phyloP scores from a whole-genome alignment of 768 basidiomycete species.

The Coprinellus micaceus region DNA sequence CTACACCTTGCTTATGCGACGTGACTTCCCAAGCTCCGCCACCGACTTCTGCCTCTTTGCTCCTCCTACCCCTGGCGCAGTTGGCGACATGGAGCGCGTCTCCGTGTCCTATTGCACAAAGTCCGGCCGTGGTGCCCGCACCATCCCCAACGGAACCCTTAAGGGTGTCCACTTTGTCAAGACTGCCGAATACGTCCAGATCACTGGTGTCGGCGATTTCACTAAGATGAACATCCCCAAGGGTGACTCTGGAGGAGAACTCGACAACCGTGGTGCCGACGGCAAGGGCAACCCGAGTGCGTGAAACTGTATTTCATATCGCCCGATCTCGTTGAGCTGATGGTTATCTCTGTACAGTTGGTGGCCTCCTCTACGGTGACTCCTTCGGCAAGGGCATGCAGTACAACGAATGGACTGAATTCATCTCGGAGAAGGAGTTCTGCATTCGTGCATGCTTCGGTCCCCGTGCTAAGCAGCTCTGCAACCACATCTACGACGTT shows the following conservation, averaged over 20 bases:
- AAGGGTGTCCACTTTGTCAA: slow-evolving; percentile 66
- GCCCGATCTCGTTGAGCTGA: no score
- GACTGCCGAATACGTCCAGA: slow-evolving; percentile 63
- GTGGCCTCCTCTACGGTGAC: slow-evolving; percentile 68
- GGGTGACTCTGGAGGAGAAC: slow-evolving; percentile 66
- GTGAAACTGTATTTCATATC: slow-evolving; percentile 9
- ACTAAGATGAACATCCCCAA: slow-evolving; percentile 58
- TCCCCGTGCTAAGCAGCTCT: slow-evolving; percentile 45
- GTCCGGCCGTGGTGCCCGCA: slow-evolving; percentile 65
- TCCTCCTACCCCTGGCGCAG: slow-evolving; percentile 46
- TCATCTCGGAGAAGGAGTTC: slow-evolving; percentile 56
- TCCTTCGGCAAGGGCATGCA: slow-evolving; percentile 48
- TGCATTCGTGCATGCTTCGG: slow-evolving; percentile 71
- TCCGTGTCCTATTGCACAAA: slow-evolving; percentile 78
- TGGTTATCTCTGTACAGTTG: no score
- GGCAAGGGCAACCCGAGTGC: slow-evolving; percentile 44
- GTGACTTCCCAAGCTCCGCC: slow-evolving; percentile 36
- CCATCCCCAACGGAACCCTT: slow-evolving; percentile 66
- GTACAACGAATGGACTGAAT: slow-evolving; percentile 82
- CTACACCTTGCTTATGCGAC: slow-evolving; percentile 2
- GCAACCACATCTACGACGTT: slow-evolving; percentile 57
- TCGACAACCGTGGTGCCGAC: slow-evolving; percentile 71
- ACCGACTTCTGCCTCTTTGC: slow-evolving; percentile 74
- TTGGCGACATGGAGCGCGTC: slow-evolving; percentile 66
- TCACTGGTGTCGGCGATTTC: slow-evolving; percentile 63